Evolutionary conservation across 306 rosid species (phyloP), one percentile per base, ranked within the genome.

Genomic region (Vigna angularis): DNA sequence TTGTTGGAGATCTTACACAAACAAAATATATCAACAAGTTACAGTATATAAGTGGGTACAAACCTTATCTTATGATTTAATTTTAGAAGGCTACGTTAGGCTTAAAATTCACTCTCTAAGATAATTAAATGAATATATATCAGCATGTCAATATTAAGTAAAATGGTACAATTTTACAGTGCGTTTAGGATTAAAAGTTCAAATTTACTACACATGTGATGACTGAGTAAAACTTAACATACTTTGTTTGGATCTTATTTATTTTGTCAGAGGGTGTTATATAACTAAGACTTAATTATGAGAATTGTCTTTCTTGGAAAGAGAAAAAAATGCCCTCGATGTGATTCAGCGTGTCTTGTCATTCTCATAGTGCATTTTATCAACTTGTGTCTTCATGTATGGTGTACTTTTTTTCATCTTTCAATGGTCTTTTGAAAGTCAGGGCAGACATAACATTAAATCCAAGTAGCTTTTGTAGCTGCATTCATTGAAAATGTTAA

Each of bases 401-500:
- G 34, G 22, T 59, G 61, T 48, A 44, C 66, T 36, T 49, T 5
- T 32, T 32, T 30, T 57, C 52, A 48, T 59, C 48, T 51, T 36
- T 45, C 26, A 6, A 34, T 48, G 42, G 53, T 65, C 62, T 32
- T 77, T 53, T 52, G 73, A 82, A 71, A 64, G 50, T 50, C 51
- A 22, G 28, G 75, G 50, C 18, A 40, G 50, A 22, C 49, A 36
- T 61, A 18, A 15, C 73, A 61, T 62, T 6, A 10, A 47, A 51
- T 51, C 62, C 44, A 76, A 28, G 32, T 48, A 82, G 70, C 72
- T 79, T 75, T 49, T 80, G n/a, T 74, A 47, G 59, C 12, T 61
- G 40, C 48, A 51, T 50, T 65, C 30, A 15, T 66, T 64, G 75
- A 28, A 75, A 34, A 52, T 52, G 78, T 38, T 66, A 53, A 49